Evolutionary conservation across 116 monocot species (phyloP), one percentile per base, ranked within the genome.

Genomic region (Cymodocea nodosa): DNA sequence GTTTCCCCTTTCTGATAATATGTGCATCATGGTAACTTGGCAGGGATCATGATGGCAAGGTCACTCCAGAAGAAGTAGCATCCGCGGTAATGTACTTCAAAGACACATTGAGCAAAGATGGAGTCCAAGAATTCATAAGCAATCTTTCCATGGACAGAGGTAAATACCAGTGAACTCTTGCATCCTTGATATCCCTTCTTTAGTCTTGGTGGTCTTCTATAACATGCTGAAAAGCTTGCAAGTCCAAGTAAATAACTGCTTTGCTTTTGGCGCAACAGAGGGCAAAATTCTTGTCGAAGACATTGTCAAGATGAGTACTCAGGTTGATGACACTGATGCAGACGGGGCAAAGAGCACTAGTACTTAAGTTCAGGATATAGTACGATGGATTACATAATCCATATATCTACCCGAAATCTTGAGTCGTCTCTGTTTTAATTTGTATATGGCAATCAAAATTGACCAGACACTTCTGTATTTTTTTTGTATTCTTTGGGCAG

Each of bases 21-120:
- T 8, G 44, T 16, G n/a, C 54, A 19, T 54, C 54, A 18, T 4
- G 54, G n/a, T 54, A 10, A 44, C 44, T 44, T 44, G 35, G 30
- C 54, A 72, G 77, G 62, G 71, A 77, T 64, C 72, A 72, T 63
- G 63, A 53, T 64, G 72, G 72, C 10, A 54, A 88, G 71, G 92
- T 97, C 56, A 91, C 97, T 0, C 86, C 91, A 59, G 97, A 97
- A 76, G 97, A 97, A 73, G 91, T 97, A n/a, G 92, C 92, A 17
- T 71, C 83, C 50, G 97, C 97, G 18, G 87, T 92, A 44, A 77
- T 79, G 72, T 91, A 97, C 63, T 75, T 97, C 5, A 97, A 88
- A 70, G 86, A 91, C 61, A 85, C 91, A 18, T 61, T 88, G 20
- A 83, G 79, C 59, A 86, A 80, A 70, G 86, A 97, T 4, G 91